Evolutionary conservation across 208 protist genomes (phyloP).

Genomic region (Trypanosoma melophagium): DNA sequence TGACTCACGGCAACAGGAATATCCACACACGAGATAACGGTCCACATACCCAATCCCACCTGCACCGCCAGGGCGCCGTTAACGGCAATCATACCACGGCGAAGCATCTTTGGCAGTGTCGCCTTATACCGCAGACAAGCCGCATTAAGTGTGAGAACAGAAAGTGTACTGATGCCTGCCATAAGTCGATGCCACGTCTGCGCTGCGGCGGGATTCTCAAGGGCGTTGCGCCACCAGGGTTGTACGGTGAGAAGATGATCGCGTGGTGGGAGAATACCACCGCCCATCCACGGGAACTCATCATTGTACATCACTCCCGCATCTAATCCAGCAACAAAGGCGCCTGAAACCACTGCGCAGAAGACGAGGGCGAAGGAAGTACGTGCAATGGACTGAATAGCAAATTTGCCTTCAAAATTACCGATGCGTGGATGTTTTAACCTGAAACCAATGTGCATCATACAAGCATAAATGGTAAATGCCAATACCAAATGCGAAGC

Average conservation of each 20-base stretch:
- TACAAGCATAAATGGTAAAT: conserved; percentile 92
- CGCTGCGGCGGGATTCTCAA: conserved; percentile 80
- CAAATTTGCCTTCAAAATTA: conserved; percentile 38
- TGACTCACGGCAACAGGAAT: conserved; percentile 87
- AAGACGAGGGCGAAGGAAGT: conserved; percentile 71
- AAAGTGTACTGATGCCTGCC: conserved; percentile 49
- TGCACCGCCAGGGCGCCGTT: conserved; percentile 72
- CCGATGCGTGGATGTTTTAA: conserved; percentile 52
- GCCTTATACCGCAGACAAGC: conserved; percentile 35
- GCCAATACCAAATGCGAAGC: conserved; percentile 93
- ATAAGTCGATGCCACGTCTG: conserved; percentile 80
- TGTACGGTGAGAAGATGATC: conserved; percentile 67
- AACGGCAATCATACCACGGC: conserved; percentile 53
- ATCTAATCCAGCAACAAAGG: conserved; percentile 90
- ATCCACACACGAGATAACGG: conserved; percentile 91
- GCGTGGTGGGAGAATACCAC: conserved; percentile 68
- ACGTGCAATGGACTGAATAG: conserved; percentile 56
- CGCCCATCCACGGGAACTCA: conserved; percentile 87
- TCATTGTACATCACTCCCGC: conserved; percentile 91
- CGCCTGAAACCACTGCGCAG: conserved; percentile 80
- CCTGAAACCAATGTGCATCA: conserved; percentile 79
- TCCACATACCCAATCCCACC: conserved; percentile 91
- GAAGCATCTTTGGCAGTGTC: conserved; percentile 40
- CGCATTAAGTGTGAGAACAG: conserved; percentile 59
- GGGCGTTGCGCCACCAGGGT: conserved; percentile 80